Base-by-base conservation (phyloP, 805 yeast genomes). In the Millerago galiae region DNA sequence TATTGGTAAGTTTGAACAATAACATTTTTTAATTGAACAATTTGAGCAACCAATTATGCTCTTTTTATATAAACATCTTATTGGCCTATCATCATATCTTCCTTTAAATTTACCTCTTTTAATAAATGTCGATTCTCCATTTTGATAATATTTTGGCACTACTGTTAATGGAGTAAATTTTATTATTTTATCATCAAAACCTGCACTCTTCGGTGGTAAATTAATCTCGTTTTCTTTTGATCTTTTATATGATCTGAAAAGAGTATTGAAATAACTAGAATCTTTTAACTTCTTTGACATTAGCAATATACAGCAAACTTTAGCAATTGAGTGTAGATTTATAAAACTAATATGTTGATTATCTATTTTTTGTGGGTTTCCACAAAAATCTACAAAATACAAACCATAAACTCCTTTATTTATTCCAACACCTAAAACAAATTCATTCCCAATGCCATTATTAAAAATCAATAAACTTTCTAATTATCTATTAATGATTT, bases 81-180 rank as follows among this genome's bases (percentile, higher is more conserved):
- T 13, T 16, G 44, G 51, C 16, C 67, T 46, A 29, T 52, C 52
- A 40, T 63, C 66, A 26, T 44, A 47, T 6, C 34, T 17, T 1
- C 65, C 65, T 40, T 46, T 58, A 45, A 60, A 62, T 28, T 48
- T 46, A 0, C 66, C 68, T 27, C 55, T 38, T 16, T 32, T 41
- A 8, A 60, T 51, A 16, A 47, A 36, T 3, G 54, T 34, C 9
- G 53, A 45, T 7, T 35, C 42, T 4, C 42, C 40, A 31, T 42
- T 42, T 8, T 18, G 18, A 38, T 38, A 25, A 17, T 35, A 35
- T 25, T 29, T 42, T 13, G 45, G 45, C 5, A 28, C 18, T 8
- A 34, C 15, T 7, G 30, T 29, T 5, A 34, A 10, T 9, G 16
- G 14, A 9, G 29, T 18, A 9, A 18, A 11, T 9, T 3, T 15